Conservation (phyloP, 768 basidiomycete species). For the Boletus tylopilopsis region DNA sequence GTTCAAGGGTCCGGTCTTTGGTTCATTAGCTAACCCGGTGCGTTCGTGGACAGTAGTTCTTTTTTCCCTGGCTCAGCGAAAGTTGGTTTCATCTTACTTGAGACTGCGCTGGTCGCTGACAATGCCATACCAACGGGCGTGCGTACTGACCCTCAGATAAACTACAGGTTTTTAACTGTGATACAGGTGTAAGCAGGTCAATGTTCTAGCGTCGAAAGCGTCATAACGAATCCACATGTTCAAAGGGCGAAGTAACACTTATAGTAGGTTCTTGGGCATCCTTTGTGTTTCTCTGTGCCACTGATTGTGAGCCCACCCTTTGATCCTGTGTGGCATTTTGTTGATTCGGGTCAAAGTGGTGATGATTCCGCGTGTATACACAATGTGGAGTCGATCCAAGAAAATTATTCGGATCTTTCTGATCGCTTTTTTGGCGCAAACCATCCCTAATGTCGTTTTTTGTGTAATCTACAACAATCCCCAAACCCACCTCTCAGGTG, state of each 20-base stretch:
- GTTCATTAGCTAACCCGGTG: neutral
- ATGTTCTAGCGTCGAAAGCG: neutral
- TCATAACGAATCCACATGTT: neutral
- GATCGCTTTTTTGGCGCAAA: neutral
- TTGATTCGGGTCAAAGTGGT: neutral
- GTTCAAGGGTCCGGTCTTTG: neutral
- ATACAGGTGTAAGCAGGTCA: neutral
- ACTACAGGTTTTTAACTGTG: neutral
- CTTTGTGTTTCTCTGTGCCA: neutral
- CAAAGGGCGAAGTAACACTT: neutral
- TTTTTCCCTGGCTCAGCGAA: neutral
- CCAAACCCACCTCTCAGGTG: neutral
- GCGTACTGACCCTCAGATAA: neutral
- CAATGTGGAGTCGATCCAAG: neutral
- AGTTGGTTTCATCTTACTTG: neutral
- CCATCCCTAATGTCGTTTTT: neutral
- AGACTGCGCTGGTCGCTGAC: neutral
- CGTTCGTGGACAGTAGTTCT: neutral
- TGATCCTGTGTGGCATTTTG: neutral
- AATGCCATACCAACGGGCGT: neutral
- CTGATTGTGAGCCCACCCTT: neutral
- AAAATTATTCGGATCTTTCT: neutral
- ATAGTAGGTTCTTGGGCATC: neutral
- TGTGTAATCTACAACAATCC: neutral
- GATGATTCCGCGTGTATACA: neutral